Evolutionary conservation across 805 yeast genomes (phyloP).

Genomic region (Kuraishia hungarica): DNA sequence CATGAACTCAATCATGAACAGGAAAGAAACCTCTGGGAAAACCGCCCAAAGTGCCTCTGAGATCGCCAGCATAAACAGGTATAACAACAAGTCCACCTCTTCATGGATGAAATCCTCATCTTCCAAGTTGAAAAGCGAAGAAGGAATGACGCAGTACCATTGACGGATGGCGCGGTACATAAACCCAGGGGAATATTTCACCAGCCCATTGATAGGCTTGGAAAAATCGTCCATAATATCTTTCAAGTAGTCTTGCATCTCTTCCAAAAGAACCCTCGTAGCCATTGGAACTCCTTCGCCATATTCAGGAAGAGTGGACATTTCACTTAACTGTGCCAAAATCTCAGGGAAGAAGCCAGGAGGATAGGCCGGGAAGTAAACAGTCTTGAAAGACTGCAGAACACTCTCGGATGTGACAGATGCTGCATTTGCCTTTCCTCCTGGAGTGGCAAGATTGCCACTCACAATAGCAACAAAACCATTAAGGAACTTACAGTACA

Average conservation of each 20-base stretch:
- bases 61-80: slow-evolving; percentile 10
- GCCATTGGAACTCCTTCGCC: not conserved
- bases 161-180: not conserved
- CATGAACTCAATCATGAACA: not conserved
- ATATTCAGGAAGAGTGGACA: slow-evolving; percentile 5
- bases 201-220: not conserved
- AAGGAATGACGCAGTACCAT: slow-evolving; percentile 7
- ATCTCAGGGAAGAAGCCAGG: slow-evolving; percentile 7
- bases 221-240: not conserved
- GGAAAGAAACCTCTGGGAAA: slow-evolving; percentile 9
- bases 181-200: not conserved
- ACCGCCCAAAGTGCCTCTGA: slow-evolving; percentile 13
- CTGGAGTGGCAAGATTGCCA: slow-evolving; percentile 5
- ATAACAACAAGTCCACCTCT: slow-evolving; percentile 9
- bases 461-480: slow-evolving; percentile 13
- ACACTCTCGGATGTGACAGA: slow-evolving; percentile 8
- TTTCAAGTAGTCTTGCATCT: not conserved
- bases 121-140: slow-evolving; percentile 5
- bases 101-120: slow-evolving; percentile 3
- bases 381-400: slow-evolving; percentile 9
- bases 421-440: slow-evolving; percentile 3
- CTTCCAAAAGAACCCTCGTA: not conserved
- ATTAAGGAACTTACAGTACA: slow-evolving; percentile 7
- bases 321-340: not conserved
- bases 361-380: slow-evolving; percentile 11